These are phyloP conservation scores for Xylariaceae sp. DNA, from an alignment of 2,329 filamentous ascomycete genomes.

Conservation along the genomic window DNA sequence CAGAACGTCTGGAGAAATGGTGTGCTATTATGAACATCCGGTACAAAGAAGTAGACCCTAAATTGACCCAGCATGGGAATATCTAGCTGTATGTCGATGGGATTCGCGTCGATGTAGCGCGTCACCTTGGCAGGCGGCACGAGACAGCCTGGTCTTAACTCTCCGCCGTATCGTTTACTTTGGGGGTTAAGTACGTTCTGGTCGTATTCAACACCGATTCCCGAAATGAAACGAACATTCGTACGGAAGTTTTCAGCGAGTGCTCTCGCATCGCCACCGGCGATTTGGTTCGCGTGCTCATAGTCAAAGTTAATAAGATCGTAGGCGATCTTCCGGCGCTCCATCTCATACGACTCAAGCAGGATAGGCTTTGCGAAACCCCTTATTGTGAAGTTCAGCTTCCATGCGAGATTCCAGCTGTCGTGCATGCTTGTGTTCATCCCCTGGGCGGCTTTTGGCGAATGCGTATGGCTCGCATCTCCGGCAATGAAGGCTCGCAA, in stretches of 20 bases:
- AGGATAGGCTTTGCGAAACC: conserved; percentile 58
- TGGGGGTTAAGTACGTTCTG: conserved; percentile 54
- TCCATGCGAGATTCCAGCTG: conserved; percentile 49
- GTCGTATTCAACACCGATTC: conserved; percentile 66
- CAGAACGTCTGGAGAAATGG: conserved; percentile 43
- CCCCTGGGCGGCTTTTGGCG: conserved; percentile 64
- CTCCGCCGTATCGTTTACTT: conserved; percentile 45
- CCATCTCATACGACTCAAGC: conserved; percentile 63
- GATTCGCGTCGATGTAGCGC: conserved; percentile 76
- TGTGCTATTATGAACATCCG: conserved; percentile 52
- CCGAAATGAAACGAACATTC: conserved; percentile 74
- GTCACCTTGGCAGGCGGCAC: conserved; percentile 71
- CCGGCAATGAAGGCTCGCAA: conserved; percentile 66
- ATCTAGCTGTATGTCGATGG: conserved; percentile 75
- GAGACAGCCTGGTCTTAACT: conserved; percentile 56
- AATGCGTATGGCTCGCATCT: conserved; percentile 66
- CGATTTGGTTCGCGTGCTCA: conserved; percentile 59
- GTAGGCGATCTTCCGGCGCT: conserved; percentile 63
- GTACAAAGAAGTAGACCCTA: conserved; percentile 71
- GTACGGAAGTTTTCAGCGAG: conserved; percentile 70
- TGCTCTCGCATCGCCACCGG: conserved; percentile 63
- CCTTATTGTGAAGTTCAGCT: conserved; percentile 54
- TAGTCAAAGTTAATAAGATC: conserved; percentile 64
- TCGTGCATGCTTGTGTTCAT: conserved; percentile 63
- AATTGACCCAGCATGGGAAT: conserved; percentile 79